Evolutionary conservation across 2,329 filamentous ascomycete species (phyloP), one percentile per base, ranked within the genome.

Genomic region (Boeremia lycopersici): DNA sequence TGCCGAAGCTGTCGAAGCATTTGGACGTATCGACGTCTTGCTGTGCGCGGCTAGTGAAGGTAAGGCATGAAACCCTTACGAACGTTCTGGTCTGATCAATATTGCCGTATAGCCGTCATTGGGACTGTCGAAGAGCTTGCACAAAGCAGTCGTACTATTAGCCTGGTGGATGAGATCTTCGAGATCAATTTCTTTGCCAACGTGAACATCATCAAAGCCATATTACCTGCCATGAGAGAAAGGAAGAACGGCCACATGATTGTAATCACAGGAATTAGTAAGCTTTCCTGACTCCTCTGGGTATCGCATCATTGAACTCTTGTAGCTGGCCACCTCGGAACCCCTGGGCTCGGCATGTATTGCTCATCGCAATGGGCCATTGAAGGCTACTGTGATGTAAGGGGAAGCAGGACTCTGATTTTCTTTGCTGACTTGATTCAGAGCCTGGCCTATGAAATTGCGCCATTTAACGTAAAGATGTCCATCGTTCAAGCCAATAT

Each of bases 401-500:
- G 45, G 19, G 8, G 25, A 13, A n/a, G 2, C 6, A 5, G 9
- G 13, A 4, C 34, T 17, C 2, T 31, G 9, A 42, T 39, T 10
- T 17, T n/a, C 10, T 26, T 13, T 6, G 19, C 29, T 48, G 23
- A 47, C 17, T 5, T 8, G 8, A 2, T 25, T 2, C 57, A 83
- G 80, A 86, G 91, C 56, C 82, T 99, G 23, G 93, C 93, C 1
- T 99, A 97, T 76, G 95, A 99, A 76, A 89, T 99, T 60, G 76
- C 93, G 0, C 95, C 95, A 0, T 98, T 98, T 80, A 97, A 97
- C 77, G 87, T 98, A 78, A 96, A 93, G 75, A 86, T 98, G 74
- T 97, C 92, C 35, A 93, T 98, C 63, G 89, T 99, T 39, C 93
- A 99, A 79, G 92, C 93, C 25, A 96, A 92, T 76, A 91, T 96